Base-by-base conservation (phyloP, 140 eudicot species). In the Artemisia princeps region DNA sequence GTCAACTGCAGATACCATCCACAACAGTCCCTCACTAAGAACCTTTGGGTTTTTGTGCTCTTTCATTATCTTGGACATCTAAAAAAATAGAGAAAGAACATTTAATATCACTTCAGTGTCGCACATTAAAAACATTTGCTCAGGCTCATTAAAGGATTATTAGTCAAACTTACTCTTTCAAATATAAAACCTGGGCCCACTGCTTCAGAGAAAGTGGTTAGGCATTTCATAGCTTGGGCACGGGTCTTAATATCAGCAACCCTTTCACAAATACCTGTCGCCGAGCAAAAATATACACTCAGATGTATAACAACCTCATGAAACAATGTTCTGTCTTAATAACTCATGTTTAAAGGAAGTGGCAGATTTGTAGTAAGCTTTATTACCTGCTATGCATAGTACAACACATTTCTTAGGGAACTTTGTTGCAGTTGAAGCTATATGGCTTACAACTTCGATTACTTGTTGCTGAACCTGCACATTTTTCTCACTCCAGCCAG, bases 381-480 rank as follows among this genome's bases (percentile, higher is more conserved):
- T 23, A 54, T 64, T 65, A 91, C 99, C 99, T 69, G 63, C 70
- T 73, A 94, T 86, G 83, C 97, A 94, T 3, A 94, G 89, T 17
- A 94, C 99, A 75, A 89, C 94, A 72, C 99, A 94, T 70, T 88
- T 94, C 65, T 89, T 94, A 1, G 96, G 94, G 55, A 88, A 94
- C 76, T 89, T 94, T 26, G 88, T 67, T 37, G 97, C 88, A 9
- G 88, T 86, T 52, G 94, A 80, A 71, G 97, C 95, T 72, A 94
- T 81, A 68, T 89, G 80, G 19, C 70, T 77, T 58, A 89, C 80
- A 65, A 82, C 82, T 70, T 88, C 99, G 55, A 94, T 89, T 53
- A 90, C 96, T 76, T 94, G 99, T 77, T 88, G 99, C 84, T 94
- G 99, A 74, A 94, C 97, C 91, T 94, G 99, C 76, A 94, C 99